Percentiles rank a stretch among this genome's conserved stretches.
Conservation (phyloP, 768 basidiomycete species). For the Amanita fuliginea region DNA sequence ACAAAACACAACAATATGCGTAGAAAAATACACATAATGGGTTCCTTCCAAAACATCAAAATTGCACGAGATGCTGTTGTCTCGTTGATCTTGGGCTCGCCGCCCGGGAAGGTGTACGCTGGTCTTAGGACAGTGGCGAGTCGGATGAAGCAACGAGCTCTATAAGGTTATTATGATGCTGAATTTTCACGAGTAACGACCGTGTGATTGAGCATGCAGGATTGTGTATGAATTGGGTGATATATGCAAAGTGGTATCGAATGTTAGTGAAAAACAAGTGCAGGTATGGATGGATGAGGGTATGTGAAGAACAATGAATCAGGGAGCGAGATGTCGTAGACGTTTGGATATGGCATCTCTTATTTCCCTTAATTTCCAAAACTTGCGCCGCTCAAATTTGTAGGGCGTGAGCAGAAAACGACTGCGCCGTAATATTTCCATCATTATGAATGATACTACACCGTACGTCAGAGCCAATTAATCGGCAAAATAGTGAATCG, state of each 20-base stretch:
- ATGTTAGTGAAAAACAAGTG: background rate
- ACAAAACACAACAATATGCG: background rate
- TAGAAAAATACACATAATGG: constrained; percentile 97
- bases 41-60: constrained; percentile 98
- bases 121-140: constrained; percentile 85
- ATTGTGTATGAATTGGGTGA: background rate
- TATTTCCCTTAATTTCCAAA: constrained; percentile 36
- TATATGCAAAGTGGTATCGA: background rate
- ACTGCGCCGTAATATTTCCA: constrained; percentile 52
- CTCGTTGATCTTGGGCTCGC: constrained; percentile 88
- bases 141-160: constrained; percentile 84
- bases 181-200: too few relatives aligned
- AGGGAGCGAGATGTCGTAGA: constrained; percentile 22
- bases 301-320: background rate
- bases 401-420: constrained; percentile 42
- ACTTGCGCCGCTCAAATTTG: constrained; percentile 33
- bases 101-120: constrained; percentile 90
- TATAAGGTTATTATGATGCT: constrained; percentile 25
- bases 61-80: constrained; percentile 94
- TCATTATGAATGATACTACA: constrained; percentile 50
- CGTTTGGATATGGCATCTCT: constrained; percentile 24
- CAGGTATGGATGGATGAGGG: background rate
- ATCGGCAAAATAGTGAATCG: constrained; percentile 10
- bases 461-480: constrained; percentile 8
- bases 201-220: too few relatives aligned